Conservation (phyloP, 73 alveolate species). For the Durusdinium trenchii region DNA sequence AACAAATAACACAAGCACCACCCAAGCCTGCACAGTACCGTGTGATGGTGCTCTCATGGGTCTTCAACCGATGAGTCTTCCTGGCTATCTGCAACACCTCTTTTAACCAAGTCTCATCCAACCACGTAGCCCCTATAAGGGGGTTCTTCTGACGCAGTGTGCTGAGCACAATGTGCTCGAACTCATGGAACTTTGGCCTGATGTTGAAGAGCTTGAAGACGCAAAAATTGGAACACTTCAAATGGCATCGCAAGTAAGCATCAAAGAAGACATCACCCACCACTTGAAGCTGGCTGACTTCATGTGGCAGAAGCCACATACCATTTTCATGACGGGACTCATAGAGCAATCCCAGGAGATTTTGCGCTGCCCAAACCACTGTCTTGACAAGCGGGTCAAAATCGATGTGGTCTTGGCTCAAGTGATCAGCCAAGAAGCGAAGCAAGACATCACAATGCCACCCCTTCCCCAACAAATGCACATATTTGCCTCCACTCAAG, state of each 20-base stretch:
- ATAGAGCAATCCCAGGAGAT: background rate
- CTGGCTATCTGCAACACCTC: background rate
- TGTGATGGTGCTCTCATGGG: background rate
- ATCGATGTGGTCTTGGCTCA: background rate
- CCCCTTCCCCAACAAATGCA: background rate
- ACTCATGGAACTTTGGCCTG: background rate
- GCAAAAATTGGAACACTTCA: background rate
- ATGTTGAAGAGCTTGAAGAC: background rate
- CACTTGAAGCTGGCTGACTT: background rate
- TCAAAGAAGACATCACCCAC: background rate
- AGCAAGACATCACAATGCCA: background rate
- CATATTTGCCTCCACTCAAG: background rate
- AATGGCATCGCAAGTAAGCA: background rate
- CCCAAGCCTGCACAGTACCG: background rate
- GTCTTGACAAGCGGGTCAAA: background rate
- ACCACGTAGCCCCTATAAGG: background rate
- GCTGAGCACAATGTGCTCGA: background rate
- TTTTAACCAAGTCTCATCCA: background rate
- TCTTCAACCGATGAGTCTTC: background rate
- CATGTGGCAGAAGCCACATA: background rate
- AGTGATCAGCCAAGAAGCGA: background rate
- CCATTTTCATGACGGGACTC: too few relatives aligned
- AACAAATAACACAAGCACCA: too few relatives aligned
- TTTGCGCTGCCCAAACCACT: background rate
- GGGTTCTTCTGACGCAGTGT: background rate